phyloP scores from a whole-genome alignment of 2,329 filamentous ascomycete species.

The Penicillium sp. region DNA sequence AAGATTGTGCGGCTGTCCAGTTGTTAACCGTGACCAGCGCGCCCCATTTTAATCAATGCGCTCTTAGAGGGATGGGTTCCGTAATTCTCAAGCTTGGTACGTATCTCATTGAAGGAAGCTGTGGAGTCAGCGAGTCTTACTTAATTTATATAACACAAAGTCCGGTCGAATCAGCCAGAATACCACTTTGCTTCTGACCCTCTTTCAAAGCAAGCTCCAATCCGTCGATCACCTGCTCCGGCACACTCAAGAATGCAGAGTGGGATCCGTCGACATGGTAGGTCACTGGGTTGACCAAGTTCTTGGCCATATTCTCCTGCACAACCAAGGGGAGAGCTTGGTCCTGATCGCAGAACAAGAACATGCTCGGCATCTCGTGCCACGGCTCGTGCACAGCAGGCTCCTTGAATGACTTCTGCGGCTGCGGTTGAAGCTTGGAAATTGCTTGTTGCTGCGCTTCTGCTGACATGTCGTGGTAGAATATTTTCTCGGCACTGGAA shows the following conservation, averaged over 20 bases:
- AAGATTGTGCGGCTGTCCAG: too few relatives aligned
- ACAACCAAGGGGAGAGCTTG: slow-evolving; percentile 27
- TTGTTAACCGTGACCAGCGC: too few relatives aligned
- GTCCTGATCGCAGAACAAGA: slow-evolving; percentile 41
- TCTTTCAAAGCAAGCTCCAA: slow-evolving; percentile 32
- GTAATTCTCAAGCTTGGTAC: too few relatives aligned
- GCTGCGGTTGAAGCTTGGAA: slow-evolving; percentile 25
- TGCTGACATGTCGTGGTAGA: slow-evolving; percentile 34
- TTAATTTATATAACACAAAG: not conserved
- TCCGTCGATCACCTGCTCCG: slow-evolving; percentile 36
- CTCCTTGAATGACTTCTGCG: slow-evolving; percentile 25
- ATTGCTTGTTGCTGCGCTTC: slow-evolving; percentile 26
- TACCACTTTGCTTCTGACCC: slow-evolving; percentile 12
- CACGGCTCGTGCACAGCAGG: slow-evolving; percentile 33
- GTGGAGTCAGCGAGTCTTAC: not conserved
- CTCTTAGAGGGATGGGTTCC: too few relatives aligned
- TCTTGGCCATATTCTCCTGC: slow-evolving; percentile 35
- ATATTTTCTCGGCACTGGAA: slow-evolving; percentile 17
- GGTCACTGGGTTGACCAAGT: slow-evolving; percentile 31
- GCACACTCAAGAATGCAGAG: slow-evolving; percentile 43
- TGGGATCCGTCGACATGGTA: slow-evolving; percentile 39
- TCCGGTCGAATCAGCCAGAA: not conserved
- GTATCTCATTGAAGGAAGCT: not conserved
- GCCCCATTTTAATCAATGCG: too few relatives aligned
- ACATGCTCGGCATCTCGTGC: slow-evolving; percentile 36